Evolutionary conservation across 805 yeast species (phyloP), one percentile per base, ranked within the genome.

Genomic region (Brettanomyces naardenensis): DNA sequence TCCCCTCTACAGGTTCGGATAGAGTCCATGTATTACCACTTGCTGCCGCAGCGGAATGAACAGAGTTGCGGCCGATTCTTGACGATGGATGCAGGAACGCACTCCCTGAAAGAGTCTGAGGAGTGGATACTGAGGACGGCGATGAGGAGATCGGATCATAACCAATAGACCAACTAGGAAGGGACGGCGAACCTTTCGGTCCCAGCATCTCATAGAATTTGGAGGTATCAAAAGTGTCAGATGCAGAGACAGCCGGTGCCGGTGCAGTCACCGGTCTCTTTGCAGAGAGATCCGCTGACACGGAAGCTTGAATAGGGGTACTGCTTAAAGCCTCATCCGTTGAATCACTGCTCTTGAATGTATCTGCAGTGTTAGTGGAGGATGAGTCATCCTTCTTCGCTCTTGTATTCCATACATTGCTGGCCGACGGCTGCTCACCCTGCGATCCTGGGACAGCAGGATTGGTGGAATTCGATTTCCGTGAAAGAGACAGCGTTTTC

Each of bases 191-290:
- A 28, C 7, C 28, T 19, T 19, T 13, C n/a, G 34, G 23, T 21
- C 31, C 29, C 22, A 37, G 23, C 19, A 36, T 32, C 25, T 40
- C 43, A 31, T 36, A 44, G 35, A 42, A 39, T 27, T 39, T 39
- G 13, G 47, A 43, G 4, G 45, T 39, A 17, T 40, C 42, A 27
- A 43, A 43, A 7, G 41, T 40, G 36, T 38, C 42, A 22, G 40
- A 39, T 6, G 35, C 35, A 17, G n/a, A n/a, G n/a, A n/a, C 17
- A 7, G 17, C n/a, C 31, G 17, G 31, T 14, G 7, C 17, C 31
- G n/a, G n/a, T 6, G 31, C 17, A 9, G 31, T 28, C 14, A 28
- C 31, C 7, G 31, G 17, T 23, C n/a, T n/a, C n/a, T n/a, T n/a
- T n/a, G n/a, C n/a, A n/a, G n/a, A n/a, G n/a, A n/a, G n/a, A n/a